A percentile compares a stretch with the other conserved stretches of the same genome.
These are phyloP conservation scores for Aspergillus awamori DNA, from an alignment of 2,329 filamentous ascomycete genomes.

Conservation along the genomic window DNA sequence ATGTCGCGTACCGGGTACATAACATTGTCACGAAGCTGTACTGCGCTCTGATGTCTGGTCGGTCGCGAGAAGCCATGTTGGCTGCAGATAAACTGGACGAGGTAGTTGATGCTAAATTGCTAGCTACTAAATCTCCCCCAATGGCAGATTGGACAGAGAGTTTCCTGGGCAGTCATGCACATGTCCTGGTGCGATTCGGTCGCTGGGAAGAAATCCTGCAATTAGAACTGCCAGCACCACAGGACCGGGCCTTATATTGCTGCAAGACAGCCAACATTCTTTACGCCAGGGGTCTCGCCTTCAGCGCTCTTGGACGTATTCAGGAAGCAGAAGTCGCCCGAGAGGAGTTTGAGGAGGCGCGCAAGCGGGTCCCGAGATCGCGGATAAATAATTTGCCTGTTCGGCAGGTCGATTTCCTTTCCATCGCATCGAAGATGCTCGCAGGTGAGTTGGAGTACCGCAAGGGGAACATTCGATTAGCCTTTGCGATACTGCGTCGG, in stretches of 20 bases:
- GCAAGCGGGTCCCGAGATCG: conserved; percentile 62
- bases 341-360: conserved; percentile 49
- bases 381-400: conserved; percentile 36
- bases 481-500: conserved; percentile 59
- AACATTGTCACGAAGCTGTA: conserved; percentile 23
- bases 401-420: conserved; percentile 37
- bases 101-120: conserved; percentile 8
- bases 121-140: conserved; percentile 51
- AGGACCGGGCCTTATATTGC: conserved; percentile 62
- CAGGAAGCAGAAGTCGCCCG: neutral
- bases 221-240: conserved; percentile 59
- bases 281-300: conserved; percentile 35
- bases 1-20: conserved; percentile 49
- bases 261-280: conserved; percentile 66
- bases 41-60: conserved; percentile 21
- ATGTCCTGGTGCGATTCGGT: conserved; percentile 72
- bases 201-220: conserved; percentile 66
- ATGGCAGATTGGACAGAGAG: conserved; percentile 78
- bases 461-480: conserved; percentile 56
- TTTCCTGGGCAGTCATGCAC: conserved; percentile 66
- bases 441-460: conserved; percentile 71
- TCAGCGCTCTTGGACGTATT: neutral
- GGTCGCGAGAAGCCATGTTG: conserved; percentile 20
- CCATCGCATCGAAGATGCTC: conserved; percentile 50
- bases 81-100: conserved; percentile 21